A percentile compares a stretch with the other conserved stretches of the same genome.
These are phyloP conservation scores for Neotropicomus parvogracilis DNA, from an alignment of 1,284 basidiomycete genomes.

Conservation along the genomic window DNA sequence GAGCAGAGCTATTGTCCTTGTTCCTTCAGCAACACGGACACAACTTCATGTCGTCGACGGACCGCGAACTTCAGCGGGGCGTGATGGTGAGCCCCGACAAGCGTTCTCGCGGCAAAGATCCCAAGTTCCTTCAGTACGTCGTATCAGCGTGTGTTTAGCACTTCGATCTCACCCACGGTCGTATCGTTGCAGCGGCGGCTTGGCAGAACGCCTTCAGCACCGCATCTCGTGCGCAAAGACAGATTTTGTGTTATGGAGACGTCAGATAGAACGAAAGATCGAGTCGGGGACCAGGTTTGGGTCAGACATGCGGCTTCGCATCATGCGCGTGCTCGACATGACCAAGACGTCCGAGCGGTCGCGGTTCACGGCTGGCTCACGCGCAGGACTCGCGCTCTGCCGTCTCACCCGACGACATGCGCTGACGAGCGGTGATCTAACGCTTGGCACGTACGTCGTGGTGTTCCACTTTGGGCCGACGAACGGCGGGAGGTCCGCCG, in stretches of 20 bases:
- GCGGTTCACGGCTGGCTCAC: slow-evolving; percentile 12
- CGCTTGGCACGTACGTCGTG: slow-evolving; percentile 30
- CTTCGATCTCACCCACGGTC: background rate
- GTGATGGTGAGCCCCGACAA: slow-evolving; percentile 35
- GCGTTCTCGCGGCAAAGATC: slow-evolving; percentile 26
- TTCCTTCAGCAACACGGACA: slow-evolving; percentile 38
- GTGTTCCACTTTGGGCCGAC: slow-evolving; percentile 27
- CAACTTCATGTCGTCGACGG: slow-evolving; percentile 30
- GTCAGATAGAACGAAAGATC: slow-evolving; percentile 38
- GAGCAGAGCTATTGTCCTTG: slow-evolving; percentile 38
- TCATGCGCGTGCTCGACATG: slow-evolving; percentile 35
- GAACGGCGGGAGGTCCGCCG: slow-evolving; percentile 9
- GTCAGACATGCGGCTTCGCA: slow-evolving; percentile 36
- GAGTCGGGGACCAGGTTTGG: slow-evolving; percentile 18
- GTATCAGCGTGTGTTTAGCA: too few species aligned
- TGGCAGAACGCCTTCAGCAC: slow-evolving; percentile 46
- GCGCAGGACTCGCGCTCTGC: slow-evolving; percentile 29
- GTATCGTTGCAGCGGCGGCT: slow-evolving; percentile 37
- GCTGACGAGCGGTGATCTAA: slow-evolving; percentile 18
- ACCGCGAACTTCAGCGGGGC: slow-evolving; percentile 38
- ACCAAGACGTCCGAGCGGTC: slow-evolving; percentile 14
- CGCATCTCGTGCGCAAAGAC: slow-evolving; percentile 41
- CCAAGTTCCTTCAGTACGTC: slow-evolving; percentile 32
- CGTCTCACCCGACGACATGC: slow-evolving; percentile 25
- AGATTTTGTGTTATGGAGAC: slow-evolving; percentile 47